Evolutionary conservation across 2,329 filamentous ascomycete species (phyloP), one percentile per base, ranked within the genome.

Genomic region (Penicillium sp.): DNA sequence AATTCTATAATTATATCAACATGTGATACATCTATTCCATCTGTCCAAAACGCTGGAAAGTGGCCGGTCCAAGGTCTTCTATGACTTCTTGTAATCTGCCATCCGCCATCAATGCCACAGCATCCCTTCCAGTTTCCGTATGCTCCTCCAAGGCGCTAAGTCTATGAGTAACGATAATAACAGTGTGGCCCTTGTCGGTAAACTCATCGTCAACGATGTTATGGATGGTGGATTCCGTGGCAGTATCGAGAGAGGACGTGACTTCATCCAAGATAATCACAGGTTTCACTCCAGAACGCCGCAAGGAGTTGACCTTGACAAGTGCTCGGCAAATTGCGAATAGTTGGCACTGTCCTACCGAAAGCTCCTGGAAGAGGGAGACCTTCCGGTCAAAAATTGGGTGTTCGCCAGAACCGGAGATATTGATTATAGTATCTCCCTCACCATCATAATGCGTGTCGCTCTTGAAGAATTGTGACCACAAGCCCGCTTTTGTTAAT

Each of bases 251-350:
- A 0, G 47, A 56, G 3, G 54, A 47, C 23, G 54, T 56, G 28
- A 47, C 38, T 40, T 56, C 54, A n/a, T 51, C 54, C 20, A 56
- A 43, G n/a, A 47, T 5, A 47, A 56, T 42, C 1, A 52, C 21
- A 4, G 54, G 47, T 9, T 40, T 56, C 5, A 56, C 3, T 21
- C 47, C 47, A 47, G 21, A 45, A 30, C n/a, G 1, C 12, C 28
- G 40, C 26, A 56, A 18, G 6, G 24, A 20, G 4, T 14, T 35
- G 30, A 33, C 20, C 21, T 56, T 56, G 20, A 40, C 40, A 51
- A 56, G 47, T 16, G 54, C 54, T 45, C 54, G 47, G 9, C 54
- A 56, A 21, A 56, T 14, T 20, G 47, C 40, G 26, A 56, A 47
- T 9, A 56, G 30, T 21, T 56, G 54, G 23, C 40, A 51, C 28